phyloP scores from a whole-genome alignment of 148 eudicot genomes.

The Chenopodium formosanum region DNA sequence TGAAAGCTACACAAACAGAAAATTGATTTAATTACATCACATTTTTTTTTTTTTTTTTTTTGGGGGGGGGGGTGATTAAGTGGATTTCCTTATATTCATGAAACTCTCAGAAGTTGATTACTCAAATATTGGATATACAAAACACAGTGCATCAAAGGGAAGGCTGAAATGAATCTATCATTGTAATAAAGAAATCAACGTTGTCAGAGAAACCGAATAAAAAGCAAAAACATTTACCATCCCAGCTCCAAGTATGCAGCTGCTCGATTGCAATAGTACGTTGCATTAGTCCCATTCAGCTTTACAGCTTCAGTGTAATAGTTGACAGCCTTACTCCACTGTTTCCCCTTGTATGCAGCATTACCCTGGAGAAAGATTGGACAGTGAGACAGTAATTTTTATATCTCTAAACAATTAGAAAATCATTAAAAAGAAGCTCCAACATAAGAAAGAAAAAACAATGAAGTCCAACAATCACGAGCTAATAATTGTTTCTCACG shows the following conservation, averaged over 20 bases:
- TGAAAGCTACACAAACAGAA: conserved; percentile 52
- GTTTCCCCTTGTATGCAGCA: conserved; percentile 73
- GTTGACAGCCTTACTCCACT: conserved; percentile 80
- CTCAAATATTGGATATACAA: neutral
- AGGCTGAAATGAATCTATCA: neutral
- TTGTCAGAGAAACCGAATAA: neutral
- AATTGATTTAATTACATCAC: neutral
- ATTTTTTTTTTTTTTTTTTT: too few relatives aligned
- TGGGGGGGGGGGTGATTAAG: neutral
- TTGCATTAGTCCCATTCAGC: conserved; percentile 57
- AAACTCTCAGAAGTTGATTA: neutral
- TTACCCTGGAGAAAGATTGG: conserved; percentile 54
- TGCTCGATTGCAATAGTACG: conserved; percentile 81
- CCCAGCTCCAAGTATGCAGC: conserved; percentile 85
- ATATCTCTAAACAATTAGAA: too few relatives aligned
- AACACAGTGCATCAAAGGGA: neutral
- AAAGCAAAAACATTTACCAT: conserved; percentile 37
- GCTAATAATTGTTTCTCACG: too few relatives aligned
- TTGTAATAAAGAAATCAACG: neutral
- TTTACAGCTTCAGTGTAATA: conserved; percentile 78
- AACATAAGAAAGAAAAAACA: neutral
- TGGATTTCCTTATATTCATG: neutral
- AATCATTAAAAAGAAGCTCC: neutral
- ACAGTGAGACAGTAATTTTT: neutral
- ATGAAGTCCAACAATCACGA: neutral